A percentile compares a stretch with the other conserved stretches of the same genome.
Conservation (phyloP, 1,139 yeast genomes). For the Sugiyamaella paludigena region DNA sequence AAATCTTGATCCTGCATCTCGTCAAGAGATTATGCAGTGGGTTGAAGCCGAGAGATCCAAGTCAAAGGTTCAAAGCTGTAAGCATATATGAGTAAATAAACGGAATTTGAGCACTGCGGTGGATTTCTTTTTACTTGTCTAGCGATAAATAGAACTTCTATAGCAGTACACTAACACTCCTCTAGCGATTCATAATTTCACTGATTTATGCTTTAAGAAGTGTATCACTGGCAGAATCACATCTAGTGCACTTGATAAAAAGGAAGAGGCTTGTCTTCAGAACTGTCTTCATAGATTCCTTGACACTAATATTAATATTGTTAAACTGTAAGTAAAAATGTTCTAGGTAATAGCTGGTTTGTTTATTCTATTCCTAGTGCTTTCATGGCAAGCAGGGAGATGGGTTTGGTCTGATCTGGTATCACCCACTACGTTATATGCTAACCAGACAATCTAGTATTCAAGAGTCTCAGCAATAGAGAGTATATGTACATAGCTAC, state of each 20-base stretch:
- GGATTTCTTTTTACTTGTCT: too few species aligned
- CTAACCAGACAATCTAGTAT: slow-evolving; percentile 19
- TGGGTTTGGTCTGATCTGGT: background rate
- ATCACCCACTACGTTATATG: background rate
- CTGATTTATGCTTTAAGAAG: slow-evolving; percentile 87
- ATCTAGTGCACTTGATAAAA: slow-evolving; percentile 49
- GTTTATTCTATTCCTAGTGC: too few species aligned
- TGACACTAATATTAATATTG: slow-evolving; percentile 84
- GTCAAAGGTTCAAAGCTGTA: slow-evolving; percentile 75
- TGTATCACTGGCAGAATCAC: slow-evolving; percentile 60
- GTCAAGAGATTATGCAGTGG: slow-evolving; percentile 72
- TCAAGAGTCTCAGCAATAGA: slow-evolving; percentile 28
- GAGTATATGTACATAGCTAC: background rate
- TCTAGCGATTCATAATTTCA: slow-evolving; percentile 70
- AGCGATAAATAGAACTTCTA: background rate
- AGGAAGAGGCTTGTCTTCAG: slow-evolving; percentile 70
- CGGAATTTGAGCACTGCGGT: background rate
- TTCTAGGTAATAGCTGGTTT: background rate
- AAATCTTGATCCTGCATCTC: slow-evolving; percentile 64
- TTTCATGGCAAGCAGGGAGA: too few species aligned
- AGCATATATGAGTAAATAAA: slow-evolving; percentile 19
- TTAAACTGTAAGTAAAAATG: slow-evolving; percentile 53
- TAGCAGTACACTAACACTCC: slow-evolving; percentile 14
- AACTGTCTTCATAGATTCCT: slow-evolving; percentile 84
- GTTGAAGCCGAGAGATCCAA: slow-evolving; percentile 82